Conservation (phyloP, 2,329 filamentous ascomycete genomes). For the Cladosporium austrohemisphaericum region DNA sequence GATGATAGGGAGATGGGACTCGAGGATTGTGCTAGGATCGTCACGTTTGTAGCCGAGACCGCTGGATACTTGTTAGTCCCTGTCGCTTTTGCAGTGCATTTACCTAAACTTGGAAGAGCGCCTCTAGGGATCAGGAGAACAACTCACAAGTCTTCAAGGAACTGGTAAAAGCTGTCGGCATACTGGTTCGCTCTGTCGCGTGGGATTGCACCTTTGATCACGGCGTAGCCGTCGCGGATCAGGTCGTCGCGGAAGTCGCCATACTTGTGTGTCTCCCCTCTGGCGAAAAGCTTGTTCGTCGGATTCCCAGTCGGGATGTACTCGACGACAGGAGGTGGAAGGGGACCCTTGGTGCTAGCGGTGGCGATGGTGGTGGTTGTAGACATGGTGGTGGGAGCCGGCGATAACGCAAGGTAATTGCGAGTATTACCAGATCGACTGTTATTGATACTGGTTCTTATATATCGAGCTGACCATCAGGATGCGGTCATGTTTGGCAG, state of each 20-base stretch:
- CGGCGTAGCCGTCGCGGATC: conserved; percentile 40
- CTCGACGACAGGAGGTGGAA: background rate
- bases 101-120: too few relatives aligned
- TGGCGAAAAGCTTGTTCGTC: conserved; percentile 4
- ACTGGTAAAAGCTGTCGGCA: conserved; percentile 24
- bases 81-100: too few relatives aligned
- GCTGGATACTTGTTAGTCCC: conserved; percentile 18
- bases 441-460: too few relatives aligned
- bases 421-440: too few relatives aligned
- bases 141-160: conserved; percentile 34
- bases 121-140: conserved; percentile 24
- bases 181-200: conserved; percentile 38
- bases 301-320: conserved; percentile 9
- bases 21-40: conserved; percentile 35
- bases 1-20: conserved; percentile 36
- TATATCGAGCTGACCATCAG: too few relatives aligned
- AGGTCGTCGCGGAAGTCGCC: conserved; percentile 35
- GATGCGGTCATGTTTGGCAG: too few relatives aligned
- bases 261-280: conserved; percentile 13
- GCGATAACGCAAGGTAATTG: too few relatives aligned
- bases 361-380: conserved; percentile 7
- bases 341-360: conserved; percentile 16
- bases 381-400: too few relatives aligned
- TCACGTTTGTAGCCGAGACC: conserved; percentile 36
- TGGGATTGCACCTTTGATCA: conserved; percentile 47